Evolutionary conservation across 139 green algal genomes (phyloP).

Genomic region (Chlamydomonas sphaeroides): DNA sequence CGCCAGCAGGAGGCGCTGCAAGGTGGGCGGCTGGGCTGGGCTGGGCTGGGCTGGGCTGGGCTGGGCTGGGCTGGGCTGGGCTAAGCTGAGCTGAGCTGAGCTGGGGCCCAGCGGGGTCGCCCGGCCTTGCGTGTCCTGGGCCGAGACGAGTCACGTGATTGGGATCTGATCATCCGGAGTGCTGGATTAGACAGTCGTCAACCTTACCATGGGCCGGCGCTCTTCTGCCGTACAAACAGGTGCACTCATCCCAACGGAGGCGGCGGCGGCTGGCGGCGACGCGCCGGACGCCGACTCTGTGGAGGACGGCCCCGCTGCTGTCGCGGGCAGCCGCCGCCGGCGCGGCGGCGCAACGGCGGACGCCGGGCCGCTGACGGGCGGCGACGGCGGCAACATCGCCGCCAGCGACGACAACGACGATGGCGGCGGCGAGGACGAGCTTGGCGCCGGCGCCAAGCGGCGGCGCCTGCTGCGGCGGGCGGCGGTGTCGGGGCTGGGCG

Average conservation of each 20-base stretch:
- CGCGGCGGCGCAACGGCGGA: constrained; percentile 7
- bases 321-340: constrained; percentile 10
- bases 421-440: too few relatives aligned
- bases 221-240: too few relatives aligned
- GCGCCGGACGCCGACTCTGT: not conserved
- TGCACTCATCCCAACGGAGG: too few relatives aligned
- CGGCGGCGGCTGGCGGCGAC: not conserved
- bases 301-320: not conserved
- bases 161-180: too few relatives aligned
- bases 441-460: constrained; percentile 21
- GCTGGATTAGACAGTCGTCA: too few relatives aligned
- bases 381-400: not conserved
- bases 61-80: too few relatives aligned
- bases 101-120: too few relatives aligned
- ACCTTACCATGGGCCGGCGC: too few relatives aligned
- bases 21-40: not conserved
- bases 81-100: too few relatives aligned
- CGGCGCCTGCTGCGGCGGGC: constrained; percentile 18
- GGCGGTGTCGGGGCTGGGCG: not conserved
- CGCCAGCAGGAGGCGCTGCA: not conserved
- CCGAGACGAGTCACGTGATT: too few relatives aligned
- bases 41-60: too few relatives aligned
- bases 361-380: not conserved
- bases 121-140: too few relatives aligned
- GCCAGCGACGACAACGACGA: not conserved